Base-by-base conservation (phyloP, 192 early-diverging fungal species). In the Phlyctochytrium bullatum region DNA sequence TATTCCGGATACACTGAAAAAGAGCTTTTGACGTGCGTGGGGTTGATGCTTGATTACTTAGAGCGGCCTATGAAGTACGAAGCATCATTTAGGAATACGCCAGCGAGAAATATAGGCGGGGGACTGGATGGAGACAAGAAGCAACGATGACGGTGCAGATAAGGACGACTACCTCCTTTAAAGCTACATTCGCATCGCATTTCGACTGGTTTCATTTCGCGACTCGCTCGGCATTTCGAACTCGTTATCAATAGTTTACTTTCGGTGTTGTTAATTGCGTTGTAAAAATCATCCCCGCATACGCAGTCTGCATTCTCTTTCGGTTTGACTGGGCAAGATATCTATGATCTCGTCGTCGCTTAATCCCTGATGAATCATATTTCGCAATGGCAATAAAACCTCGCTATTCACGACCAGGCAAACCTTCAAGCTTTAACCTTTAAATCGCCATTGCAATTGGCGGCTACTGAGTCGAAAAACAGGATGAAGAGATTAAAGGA, bases 321-420 rank as follows among this genome's bases (percentile, higher is more conserved):
- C 52, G 91, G 84, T 68, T 85, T 87, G 14, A 84, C 83, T 81
- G 56, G 3, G 30, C 34, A 36, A 52, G 20, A 32, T 24, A 29
- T 86, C 68, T 2, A 91, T 62, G 3, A 98, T 52, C 58, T 92
- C 83, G 1, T 83, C 78, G 36, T 93, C 91, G 69, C 74, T 59
- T 12, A 76, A 80, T 23, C 79, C 83, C 32, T 83, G 57, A 3
- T 94, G 84, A 59, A 96, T 67, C 36, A 91, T 71, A 63, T 96
- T 93, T 12, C 90, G 81, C 53, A 98, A 64, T n/a, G n/a, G n/a
- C n/a, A n/a, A n/a, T 36, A 87, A 90, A 25, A 98, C 88, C 71
- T 98, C 94, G 0, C 89, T 75, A 68, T 94, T 93, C 0, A 94
- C 96, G 86, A 98, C 96, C 29, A 98, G 69, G 61, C 96, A 98